phyloP scores from a whole-genome alignment of 2,329 filamentous ascomycete species.

The Didymella sp. region DNA sequence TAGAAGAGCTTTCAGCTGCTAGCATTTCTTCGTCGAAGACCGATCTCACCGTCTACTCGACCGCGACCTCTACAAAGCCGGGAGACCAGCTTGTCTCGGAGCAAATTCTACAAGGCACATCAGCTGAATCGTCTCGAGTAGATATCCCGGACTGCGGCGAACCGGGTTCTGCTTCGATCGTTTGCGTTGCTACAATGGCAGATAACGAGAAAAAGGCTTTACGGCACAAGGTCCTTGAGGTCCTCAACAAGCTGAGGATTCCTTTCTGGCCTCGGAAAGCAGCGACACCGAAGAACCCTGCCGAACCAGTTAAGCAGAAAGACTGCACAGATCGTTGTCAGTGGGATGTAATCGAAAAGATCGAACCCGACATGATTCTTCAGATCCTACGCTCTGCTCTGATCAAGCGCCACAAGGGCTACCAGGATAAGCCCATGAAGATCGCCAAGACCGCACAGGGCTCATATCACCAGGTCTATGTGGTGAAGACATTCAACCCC shows the following conservation, averaged over 20 bases:
- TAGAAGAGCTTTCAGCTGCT: neutral
- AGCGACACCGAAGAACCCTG: too few species aligned
- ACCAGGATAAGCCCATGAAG: neutral
- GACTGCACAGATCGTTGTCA: neutral
- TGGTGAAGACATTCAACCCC: neutral
- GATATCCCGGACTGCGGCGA: neutral
- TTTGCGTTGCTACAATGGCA: neutral
- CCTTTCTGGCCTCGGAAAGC: neutral
- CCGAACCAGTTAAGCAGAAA: neutral
- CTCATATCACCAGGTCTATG: conserved; percentile 1
- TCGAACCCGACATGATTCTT: neutral
- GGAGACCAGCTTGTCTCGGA: neutral
- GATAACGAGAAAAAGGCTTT: neutral
- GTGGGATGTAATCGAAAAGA: conserved; percentile 1
- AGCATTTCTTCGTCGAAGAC: neutral
- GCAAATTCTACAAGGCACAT: neutral
- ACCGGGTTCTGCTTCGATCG: neutral
- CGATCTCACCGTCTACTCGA: neutral
- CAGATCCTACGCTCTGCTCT: neutral
- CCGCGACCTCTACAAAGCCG: neutral
- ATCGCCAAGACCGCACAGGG: neutral
- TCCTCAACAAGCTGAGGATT: neutral
- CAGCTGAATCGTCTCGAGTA: neutral
- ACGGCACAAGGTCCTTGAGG: neutral
- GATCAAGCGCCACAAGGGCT: neutral